phyloP scores from a whole-genome alignment of 208 protist species.

The Trypanosomatidae sp. region DNA sequence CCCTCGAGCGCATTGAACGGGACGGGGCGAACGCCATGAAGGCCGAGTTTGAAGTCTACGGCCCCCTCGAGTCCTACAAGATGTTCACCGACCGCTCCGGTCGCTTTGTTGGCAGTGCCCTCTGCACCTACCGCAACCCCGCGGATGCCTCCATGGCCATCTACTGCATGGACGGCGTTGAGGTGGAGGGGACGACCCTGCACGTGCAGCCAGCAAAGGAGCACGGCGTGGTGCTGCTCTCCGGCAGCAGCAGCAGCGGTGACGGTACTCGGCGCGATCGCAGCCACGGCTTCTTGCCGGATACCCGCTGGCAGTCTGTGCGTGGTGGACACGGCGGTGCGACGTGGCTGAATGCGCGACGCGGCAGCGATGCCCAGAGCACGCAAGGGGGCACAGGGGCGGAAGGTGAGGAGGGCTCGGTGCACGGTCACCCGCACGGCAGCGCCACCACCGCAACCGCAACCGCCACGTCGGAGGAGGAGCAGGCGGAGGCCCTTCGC shows the following conservation, averaged over 20 bases:
- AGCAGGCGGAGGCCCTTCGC: no score
- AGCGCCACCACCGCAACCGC: not conserved
- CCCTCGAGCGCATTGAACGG: slow-evolving; percentile 74
- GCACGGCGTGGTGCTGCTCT: slow-evolving; percentile 83
- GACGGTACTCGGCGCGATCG: slow-evolving; percentile 4
- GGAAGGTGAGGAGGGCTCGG: not conserved
- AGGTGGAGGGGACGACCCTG: slow-evolving; percentile 61
- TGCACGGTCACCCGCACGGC: not conserved
- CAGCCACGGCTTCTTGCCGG: slow-evolving; percentile 36
- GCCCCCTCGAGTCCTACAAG: slow-evolving; percentile 85
- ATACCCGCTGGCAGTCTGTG: slow-evolving; percentile 18
- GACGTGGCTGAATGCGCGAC: slow-evolving; percentile 1
- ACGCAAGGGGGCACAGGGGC: not conserved
- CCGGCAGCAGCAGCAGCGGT: slow-evolving; percentile 12
- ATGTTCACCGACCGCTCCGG: slow-evolving; percentile 88
- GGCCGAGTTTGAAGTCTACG: slow-evolving; percentile 82
- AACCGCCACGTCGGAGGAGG: no score
- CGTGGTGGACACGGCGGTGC: slow-evolving; percentile 6
- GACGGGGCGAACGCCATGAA: slow-evolving; percentile 75
- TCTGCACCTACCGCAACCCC: slow-evolving; percentile 89
- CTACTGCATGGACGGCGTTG: slow-evolving; percentile 69
- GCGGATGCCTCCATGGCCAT: slow-evolving; percentile 77
- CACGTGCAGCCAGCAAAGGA: slow-evolving; percentile 70
- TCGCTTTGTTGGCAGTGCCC: slow-evolving; percentile 77
- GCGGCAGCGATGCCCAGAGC: not conserved